Percentiles rank a stretch among this genome's conserved stretches.
These are phyloP conservation scores for Smallanthus sonchifolius DNA, from an alignment of 129 eudicot species.

Conservation along the genomic window DNA sequence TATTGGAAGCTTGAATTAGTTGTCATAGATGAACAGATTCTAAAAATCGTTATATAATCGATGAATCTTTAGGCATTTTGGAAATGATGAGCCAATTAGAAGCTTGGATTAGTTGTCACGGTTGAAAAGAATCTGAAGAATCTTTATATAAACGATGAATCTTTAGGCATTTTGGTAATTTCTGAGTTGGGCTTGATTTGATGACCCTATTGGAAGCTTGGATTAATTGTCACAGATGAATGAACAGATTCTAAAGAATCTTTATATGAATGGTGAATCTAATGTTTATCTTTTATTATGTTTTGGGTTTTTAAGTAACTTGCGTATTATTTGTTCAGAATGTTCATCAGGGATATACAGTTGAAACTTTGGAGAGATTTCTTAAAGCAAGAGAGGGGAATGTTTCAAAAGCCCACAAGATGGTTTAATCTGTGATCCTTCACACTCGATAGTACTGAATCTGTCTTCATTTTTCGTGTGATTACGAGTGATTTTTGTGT, in stretches of 20 bases:
- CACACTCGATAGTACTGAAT: background rate
- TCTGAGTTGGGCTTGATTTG: background rate
- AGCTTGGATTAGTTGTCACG: background rate
- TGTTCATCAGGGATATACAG: slow-evolving; percentile 67
- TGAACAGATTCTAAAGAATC: background rate
- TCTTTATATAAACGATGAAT: background rate
- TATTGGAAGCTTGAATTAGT: background rate
- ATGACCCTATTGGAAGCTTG: background rate
- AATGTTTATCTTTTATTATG: background rate
- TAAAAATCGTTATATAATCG: background rate
- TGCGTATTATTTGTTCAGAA: slow-evolving; percentile 41
- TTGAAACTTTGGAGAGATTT: slow-evolving; percentile 56
- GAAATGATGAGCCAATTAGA: slow-evolving; percentile 9
- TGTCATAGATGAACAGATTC: background rate
- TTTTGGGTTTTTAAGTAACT: background rate
- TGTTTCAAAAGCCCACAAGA: slow-evolving; percentile 57
- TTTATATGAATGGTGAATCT: background rate
- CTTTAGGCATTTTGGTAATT: background rate
- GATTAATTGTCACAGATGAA: background rate
- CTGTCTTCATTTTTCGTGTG: background rate
- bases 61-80: background rate
- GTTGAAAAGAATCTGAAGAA: background rate
- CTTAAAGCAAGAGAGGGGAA: slow-evolving; percentile 76
- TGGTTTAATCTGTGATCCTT: slow-evolving; percentile 38
- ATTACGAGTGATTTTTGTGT: slow-evolving; percentile 13